phyloP scores from a whole-genome alignment of 495 filamentous ascomycete species.

The Daldinia vernicosa region DNA sequence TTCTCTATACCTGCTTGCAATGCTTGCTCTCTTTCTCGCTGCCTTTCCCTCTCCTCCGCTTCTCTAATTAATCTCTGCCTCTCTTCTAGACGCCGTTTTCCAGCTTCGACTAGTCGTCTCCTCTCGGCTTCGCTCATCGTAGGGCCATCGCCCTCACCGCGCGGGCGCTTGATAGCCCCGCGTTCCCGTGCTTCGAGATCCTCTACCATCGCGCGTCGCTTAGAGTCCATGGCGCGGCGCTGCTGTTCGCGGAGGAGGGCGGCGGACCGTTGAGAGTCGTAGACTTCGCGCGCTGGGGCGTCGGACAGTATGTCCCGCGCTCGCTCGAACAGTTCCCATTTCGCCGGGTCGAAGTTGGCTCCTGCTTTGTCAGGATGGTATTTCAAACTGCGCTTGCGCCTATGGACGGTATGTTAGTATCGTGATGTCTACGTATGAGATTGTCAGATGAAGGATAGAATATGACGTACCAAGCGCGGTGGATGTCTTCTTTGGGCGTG shows the following conservation, averaged over 20 bases:
- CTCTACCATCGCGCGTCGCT: constrained; percentile 46
- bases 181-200: constrained; percentile 49
- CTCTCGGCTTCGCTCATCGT: constrained; percentile 45
- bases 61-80: constrained; percentile 48
- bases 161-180: constrained; percentile 41
- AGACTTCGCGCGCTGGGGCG: constrained; percentile 51
- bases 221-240: constrained; percentile 43
- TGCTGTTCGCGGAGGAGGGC: constrained; percentile 48
- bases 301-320: constrained; percentile 56
- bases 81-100: constrained; percentile 50
- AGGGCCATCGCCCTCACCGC: constrained; percentile 39
- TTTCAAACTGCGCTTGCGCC: constrained; percentile 54
- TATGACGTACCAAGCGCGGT: constrained; percentile 52
- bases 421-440: neutral
- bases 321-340: constrained; percentile 58
- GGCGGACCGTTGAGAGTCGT: constrained; percentile 54
- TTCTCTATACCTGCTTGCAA: constrained; percentile 12
- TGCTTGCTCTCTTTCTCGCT: constrained; percentile 32
- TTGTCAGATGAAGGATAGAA: neutral
- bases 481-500: constrained; percentile 54
- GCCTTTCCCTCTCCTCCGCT: constrained; percentile 53
- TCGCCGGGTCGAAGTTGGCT: constrained; percentile 54
- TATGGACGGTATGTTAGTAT: constrained; percentile 13
- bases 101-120: constrained; percentile 50
- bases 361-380: constrained; percentile 62